phyloP scores from a whole-genome alignment of 2,329 filamentous ascomycete species.

The Trichoderma gracile region DNA sequence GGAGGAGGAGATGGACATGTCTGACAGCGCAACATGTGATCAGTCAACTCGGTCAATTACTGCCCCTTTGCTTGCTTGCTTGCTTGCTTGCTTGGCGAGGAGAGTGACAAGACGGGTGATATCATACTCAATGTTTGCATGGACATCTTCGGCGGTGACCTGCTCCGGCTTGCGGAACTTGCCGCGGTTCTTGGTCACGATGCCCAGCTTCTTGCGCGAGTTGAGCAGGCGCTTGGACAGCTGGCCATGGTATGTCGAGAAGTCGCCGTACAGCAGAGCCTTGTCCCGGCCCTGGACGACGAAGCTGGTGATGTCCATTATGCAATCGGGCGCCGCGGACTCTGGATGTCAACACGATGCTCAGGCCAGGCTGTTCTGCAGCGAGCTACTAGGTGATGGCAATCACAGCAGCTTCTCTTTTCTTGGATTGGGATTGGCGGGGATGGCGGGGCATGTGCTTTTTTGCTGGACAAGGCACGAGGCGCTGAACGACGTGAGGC shows the following conservation, averaged over 20 bases:
- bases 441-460: conserved; percentile 10
- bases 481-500: not conserved
- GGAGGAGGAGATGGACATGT: conserved; percentile 74
- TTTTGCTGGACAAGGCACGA: not conserved
- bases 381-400: not conserved
- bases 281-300: conserved; percentile 77
- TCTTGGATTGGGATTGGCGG: conserved; percentile 17
- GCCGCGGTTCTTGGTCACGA: conserved; percentile 79
- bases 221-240: conserved; percentile 79
- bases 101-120: not conserved
- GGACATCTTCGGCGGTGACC: conserved; percentile 74
- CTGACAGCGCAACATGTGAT: conserved; percentile 44
- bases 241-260: conserved; percentile 78
- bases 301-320: conserved; percentile 89
- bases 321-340: not conserved
- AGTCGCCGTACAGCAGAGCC: conserved; percentile 84
- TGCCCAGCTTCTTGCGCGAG: conserved; percentile 79
- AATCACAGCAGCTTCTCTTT: not conserved
- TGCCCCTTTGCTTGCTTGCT: not conserved
- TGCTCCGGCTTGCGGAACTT: conserved; percentile 75
- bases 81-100: too few relatives aligned
- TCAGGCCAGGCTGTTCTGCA: conserved; percentile 19
- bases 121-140: conserved; percentile 71
- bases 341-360: conserved; percentile 6
- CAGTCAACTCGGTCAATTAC: conserved; percentile 11